These are phyloP conservation scores for Hymenoscyphus albidus DNA, from an alignment of 2,329 filamentous ascomycete genomes.

Conservation along the genomic window DNA sequence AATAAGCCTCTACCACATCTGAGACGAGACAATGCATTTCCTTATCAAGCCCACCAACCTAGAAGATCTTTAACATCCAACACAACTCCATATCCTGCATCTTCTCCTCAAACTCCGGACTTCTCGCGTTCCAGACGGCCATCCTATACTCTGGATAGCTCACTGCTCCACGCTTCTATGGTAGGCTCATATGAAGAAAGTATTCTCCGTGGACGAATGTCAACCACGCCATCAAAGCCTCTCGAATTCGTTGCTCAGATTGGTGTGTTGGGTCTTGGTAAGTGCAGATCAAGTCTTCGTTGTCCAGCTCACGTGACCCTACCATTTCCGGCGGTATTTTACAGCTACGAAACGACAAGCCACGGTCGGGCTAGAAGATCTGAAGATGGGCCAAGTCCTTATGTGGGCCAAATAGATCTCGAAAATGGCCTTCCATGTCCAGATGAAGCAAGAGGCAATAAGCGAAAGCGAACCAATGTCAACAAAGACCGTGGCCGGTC, in stretches of 20 bases:
- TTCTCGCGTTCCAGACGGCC: constrained; percentile 57
- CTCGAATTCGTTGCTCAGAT: constrained; percentile 93
- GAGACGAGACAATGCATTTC: constrained; percentile 61
- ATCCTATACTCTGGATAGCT: constrained; percentile 70
- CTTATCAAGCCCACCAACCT: constrained; percentile 75
- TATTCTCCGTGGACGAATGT: constrained; percentile 92
- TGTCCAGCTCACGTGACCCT: constrained; percentile 89
- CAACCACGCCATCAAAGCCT: constrained; percentile 87
- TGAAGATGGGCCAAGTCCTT: constrained; percentile 89
- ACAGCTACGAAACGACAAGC: constrained; percentile 74
- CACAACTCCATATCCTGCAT: constrained; percentile 40
- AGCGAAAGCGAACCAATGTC: constrained; percentile 36
- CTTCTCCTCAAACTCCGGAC: constrained; percentile 48
- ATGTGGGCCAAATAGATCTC: constrained; percentile 88
- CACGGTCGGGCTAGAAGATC: constrained; percentile 55
- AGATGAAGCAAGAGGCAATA: constrained; percentile 41
- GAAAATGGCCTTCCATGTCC: constrained; percentile 68
- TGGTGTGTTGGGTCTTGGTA: constrained; percentile 82
- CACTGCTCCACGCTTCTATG: constrained; percentile 85
- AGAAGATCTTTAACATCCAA: constrained; percentile 67
- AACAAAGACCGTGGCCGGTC: constrained; percentile 17
- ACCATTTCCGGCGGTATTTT: constrained; percentile 92
- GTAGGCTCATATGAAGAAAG: constrained; percentile 98
- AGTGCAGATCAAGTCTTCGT: constrained; percentile 78
- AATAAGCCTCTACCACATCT: constrained; percentile 43